These are phyloP conservation scores for Rhizoclosmatium globosum DNA, from an alignment of 192 early-diverging fungal species.

Conservation along the genomic window DNA sequence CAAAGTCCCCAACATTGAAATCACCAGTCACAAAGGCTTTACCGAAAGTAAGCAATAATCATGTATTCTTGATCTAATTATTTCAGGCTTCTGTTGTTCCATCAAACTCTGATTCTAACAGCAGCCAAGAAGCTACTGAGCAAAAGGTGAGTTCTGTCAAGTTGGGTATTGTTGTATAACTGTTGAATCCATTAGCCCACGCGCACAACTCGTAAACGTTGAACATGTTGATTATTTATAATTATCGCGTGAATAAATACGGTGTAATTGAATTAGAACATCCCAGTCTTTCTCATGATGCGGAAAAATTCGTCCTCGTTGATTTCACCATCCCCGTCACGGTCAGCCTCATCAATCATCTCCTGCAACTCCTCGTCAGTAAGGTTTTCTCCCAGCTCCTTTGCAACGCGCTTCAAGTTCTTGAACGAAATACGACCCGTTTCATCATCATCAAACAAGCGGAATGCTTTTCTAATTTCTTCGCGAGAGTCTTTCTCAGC, in stretches of 20 bases:
- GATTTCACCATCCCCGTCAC: slow-evolving; percentile 69
- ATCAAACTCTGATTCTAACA: slow-evolving; percentile 19
- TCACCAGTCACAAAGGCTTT: neutral
- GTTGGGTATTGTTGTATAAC: no score
- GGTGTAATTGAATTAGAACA: slow-evolving; percentile 18
- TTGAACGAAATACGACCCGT: slow-evolving; percentile 78
- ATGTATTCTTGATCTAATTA: neutral
- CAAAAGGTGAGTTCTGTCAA: neutral
- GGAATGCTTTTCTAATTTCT: slow-evolving; percentile 80
- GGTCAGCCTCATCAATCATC: slow-evolving; percentile 83
- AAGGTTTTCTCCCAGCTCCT: slow-evolving; percentile 75
- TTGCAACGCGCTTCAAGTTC: slow-evolving; percentile 73
- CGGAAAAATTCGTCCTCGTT: slow-evolving; percentile 37
- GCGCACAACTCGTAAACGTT: neutral
- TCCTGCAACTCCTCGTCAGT: slow-evolving; percentile 76
- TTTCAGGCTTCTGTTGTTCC: slow-evolving; percentile 10
- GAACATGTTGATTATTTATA: neutral
- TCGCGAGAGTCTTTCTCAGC: slow-evolving; percentile 71
- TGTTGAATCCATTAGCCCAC: neutral
- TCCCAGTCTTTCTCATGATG: slow-evolving; percentile 33
- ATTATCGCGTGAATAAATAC: neutral
- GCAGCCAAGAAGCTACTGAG: slow-evolving; percentile 20
- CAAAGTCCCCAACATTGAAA: neutral
- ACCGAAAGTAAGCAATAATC: neutral
- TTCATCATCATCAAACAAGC: slow-evolving; percentile 79